A percentile compares a stretch with the other conserved stretches of the same genome.
Evolutionary conservation across 345 rosid species (phyloP).

Genomic region (Syzygium aqueum): DNA sequence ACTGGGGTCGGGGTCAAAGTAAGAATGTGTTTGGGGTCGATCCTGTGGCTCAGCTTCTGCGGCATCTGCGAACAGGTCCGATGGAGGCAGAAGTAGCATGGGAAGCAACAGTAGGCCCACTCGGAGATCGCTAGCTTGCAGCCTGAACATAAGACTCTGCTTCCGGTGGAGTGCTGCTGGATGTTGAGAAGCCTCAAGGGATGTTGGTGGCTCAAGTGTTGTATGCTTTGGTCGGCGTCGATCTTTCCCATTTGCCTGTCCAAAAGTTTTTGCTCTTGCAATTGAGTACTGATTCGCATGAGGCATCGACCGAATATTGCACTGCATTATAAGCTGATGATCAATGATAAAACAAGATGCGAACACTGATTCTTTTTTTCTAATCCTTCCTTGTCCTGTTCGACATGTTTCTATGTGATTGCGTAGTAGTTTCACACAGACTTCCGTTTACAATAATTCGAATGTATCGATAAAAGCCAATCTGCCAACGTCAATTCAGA

Average conservation of each 20-base stretch:
- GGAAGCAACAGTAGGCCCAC: neutral
- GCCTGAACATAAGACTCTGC: neutral
- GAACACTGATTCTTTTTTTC: neutral
- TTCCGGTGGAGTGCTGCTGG: neutral
- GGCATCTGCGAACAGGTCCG: neutral
- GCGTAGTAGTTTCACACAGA: neutral
- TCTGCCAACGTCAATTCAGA: neutral
- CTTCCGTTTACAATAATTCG: neutral
- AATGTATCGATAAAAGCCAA: neutral
- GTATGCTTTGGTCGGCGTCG: neutral
- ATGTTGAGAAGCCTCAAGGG: neutral
- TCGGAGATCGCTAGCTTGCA: neutral
- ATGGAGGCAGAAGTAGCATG: neutral
- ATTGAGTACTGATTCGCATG: neutral
- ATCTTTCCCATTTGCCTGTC: neutral
- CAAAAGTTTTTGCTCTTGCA: neutral
- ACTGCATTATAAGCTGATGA: neutral
- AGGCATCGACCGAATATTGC: neutral
- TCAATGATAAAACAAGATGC: neutral
- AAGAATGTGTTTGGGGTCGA: neutral
- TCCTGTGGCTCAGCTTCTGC: neutral
- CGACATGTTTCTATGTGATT: neutral
- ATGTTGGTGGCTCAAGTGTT: neutral
- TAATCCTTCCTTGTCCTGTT: neutral
- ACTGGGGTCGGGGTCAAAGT: neutral